Evolutionary conservation across 306 rosid species (phyloP), one percentile per base, ranked within the genome.

Genomic region (Lathyrus aphaca): DNA sequence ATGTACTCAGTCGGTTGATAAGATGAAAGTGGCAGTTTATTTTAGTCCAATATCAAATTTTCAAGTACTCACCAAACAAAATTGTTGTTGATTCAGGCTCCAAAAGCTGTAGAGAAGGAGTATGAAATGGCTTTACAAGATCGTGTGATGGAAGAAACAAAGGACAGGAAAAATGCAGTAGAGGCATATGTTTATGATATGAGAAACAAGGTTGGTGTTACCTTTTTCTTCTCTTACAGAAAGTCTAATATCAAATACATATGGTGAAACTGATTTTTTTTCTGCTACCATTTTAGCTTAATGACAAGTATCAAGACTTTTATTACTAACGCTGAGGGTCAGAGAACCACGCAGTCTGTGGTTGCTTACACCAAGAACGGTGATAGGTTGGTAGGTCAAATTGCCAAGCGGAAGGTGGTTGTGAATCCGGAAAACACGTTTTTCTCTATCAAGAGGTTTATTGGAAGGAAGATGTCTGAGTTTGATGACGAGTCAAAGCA

Each of bases 71-170:
- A 19, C 38, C 7, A 25, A 63, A 42, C 7, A 42, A 12, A 1
- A n/a, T n/a, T 49, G 17, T 69, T 79, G 46, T 55, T 78, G 92
- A 82, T 70, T 78, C 84, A 91, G 75, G 91, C 87, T 73, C 89
- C 89, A 1, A 94, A 88, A 72, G 97, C 99, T 16, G 66, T 86
- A 51, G 99, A 94, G 58, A 91, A 79, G 69, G 99, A 94, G 81
- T 94, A 84, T 77, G 99, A 94, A 81, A 91, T 94, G 99, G 97
- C 99, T 73, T 80, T 94, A 77, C 97, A 94, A 81, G 99, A 94
- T 70, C 89, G 96, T 17, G 96, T 94, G 19, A 91, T 91, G 96
- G 99, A 94, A 73, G 99, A 94, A 78, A 94, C 97, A 2, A 94
- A 94, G 44, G 97, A 94, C 85, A 91, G 78, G 89, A 94, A 94